Base-by-base conservation (phyloP, 2,329 filamentous ascomycete species). In the Ophiostoma triangulosporum region DNA sequence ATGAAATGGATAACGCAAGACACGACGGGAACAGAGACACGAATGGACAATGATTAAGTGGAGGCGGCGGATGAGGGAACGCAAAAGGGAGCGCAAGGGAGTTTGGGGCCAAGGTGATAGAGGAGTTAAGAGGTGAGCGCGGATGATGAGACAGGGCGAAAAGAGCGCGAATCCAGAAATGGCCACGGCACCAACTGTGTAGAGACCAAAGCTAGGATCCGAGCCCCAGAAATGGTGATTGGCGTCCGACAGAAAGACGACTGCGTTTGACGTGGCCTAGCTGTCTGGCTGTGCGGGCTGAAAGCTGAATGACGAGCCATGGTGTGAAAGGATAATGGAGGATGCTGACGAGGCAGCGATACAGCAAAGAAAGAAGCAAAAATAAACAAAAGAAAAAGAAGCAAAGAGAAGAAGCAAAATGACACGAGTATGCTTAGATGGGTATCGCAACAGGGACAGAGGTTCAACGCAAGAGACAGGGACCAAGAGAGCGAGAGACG, bases 11-110 rank as follows among this genome's bases (percentile, higher is more conserved):
- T 59, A 40, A 54, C 53, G 40, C n/a, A 29, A 38, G 48, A 54
- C 22, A 32, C 46, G 54, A 54, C 35, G 56, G 53, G 46, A 50
- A 59, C 46, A 53, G 52, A 50, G 45, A 53, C 38, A 46, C 48
- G 50, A 54, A 48, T 29, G 48, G 31, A 32, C 50, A 54, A 55
- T 46, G 50, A 57, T 52, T 46, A 48, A 56, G 56, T 59, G 57
- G 57, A 56, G 56, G 52, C 54, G 35, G 43, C 27, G 51, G 43
- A 52, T 24, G 48, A 55, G 38, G 48, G 31, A 56, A 55, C 50
- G 48, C 52, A 33, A 52, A 56, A 58, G 52, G 56, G 55, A 58
- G 54, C 53, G 54, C 54, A 50, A 58, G 52, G 56, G 54, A 55
- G 51, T 45, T 48, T 32, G 32, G 29, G 40, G 31, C 40, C 43